A percentile compares a stretch with the other conserved stretches of the same genome.
Evolutionary conservation across 768 basidiomycete genomes (phyloP).

Genomic region (Chlorophyllum brunneum): DNA sequence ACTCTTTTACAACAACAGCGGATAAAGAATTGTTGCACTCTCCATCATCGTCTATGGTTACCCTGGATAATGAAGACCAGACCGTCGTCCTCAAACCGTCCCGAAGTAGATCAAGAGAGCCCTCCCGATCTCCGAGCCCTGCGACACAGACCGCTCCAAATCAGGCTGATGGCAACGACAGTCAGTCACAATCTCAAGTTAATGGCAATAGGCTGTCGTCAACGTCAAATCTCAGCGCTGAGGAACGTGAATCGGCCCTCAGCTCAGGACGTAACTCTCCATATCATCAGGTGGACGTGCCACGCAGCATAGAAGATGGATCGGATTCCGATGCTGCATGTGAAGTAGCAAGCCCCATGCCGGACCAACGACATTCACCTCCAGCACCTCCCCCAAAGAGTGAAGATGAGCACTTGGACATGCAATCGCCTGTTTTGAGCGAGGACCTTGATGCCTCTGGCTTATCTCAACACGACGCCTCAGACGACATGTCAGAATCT

Average conservation of each 20-base stretch:
- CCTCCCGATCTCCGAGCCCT: constrained; percentile 16
- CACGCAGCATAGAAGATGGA: constrained; percentile 68
- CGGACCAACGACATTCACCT: constrained; percentile 16
- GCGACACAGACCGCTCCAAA: background rate
- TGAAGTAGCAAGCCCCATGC: constrained; percentile 27
- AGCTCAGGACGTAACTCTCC: constrained; percentile 55
- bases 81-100: constrained; percentile 34
- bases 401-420: constrained; percentile 8
- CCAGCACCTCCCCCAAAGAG: constrained; percentile 45
- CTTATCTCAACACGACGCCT: constrained; percentile 32
- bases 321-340: constrained; percentile 67
- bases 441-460: constrained; percentile 24
- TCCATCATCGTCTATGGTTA: constrained; percentile 33
- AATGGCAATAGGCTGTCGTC: constrained; percentile 22
- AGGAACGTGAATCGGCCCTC: constrained; percentile 28
- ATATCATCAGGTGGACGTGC: constrained; percentile 64
- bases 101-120: constrained; percentile 17
- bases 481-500: constrained; percentile 49
- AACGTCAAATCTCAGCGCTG: constrained; percentile 26
- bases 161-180: background rate
- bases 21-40: constrained; percentile 24
- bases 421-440: constrained; percentile 5
- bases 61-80: constrained; percentile 35
- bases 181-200: background rate
- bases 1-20: constrained; percentile 20